Evolutionary conservation across 345 rosid genomes (phyloP), one percentile per base, ranked within the genome.

Genomic region (Fremontodendron californicum): DNA sequence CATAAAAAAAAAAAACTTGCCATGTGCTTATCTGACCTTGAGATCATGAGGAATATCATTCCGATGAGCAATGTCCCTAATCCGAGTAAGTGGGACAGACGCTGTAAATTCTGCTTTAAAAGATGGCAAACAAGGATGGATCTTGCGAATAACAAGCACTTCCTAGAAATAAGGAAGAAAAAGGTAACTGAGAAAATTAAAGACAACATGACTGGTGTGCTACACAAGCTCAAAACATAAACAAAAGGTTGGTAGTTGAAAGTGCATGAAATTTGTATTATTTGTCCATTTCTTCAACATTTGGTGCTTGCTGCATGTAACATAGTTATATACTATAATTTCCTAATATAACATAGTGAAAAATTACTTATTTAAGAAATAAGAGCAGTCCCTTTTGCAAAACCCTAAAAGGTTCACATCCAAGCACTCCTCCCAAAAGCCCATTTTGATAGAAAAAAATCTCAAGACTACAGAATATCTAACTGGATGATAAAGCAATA

Each of bases 91-190:
- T 83, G 99, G 99, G 49, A 96, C 98, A 75, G 99, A 90, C 40
- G 96, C 97, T 4, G 99, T 96, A 79, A 96, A 96, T 84, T 96
- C 98, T 78, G 98, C 97, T 83, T 96, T 96, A 71, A 96, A 96
- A 77, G 98, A 96, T 77, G 99, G 99, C 80, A 96, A 85, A 77
- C 96, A 93, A 6, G 97, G 97, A 82, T 96, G 99, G 80, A 96
- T 96, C 83, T 90, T 93, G 51, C 96, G 93, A 82, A 90, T 83
- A 83, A 92, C 92, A 78, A 96, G 92, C 78, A 90, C 81, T 87
- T 93, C 98, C 99, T 96, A 71, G 54, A 48, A 83, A 75, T 73
- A 86, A n/a, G 42, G 55, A 71, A 71, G 65, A 66, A 79, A 76
- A 73, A 54, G 42, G 27, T 2, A 55, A 67, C 40, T 71, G 73